Conservation (phyloP, 805 yeast genomes). For the Phaffomyces opuntiae region DNA sequence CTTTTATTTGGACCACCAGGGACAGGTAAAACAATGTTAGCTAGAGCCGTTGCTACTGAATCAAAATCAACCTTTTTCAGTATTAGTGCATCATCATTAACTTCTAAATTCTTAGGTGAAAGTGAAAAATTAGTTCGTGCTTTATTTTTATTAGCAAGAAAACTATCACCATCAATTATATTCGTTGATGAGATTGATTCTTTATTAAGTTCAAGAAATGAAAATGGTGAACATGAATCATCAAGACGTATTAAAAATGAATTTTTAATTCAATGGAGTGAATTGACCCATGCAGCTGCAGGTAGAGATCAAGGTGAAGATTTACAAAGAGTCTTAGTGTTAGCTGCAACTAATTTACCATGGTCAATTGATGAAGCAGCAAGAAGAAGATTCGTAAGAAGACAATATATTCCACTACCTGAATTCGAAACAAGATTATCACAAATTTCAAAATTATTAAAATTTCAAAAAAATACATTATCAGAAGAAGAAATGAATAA, state of each 20-base stretch:
- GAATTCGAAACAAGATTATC: constrained; percentile 73
- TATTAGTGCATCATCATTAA: constrained; percentile 83
- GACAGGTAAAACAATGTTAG: constrained; percentile 97
- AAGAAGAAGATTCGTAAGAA: constrained; percentile 82
- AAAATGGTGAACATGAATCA: constrained; percentile 77
- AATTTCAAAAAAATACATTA: constrained; percentile 62
- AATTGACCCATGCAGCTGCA: constrained; percentile 82
- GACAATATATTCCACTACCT: constrained; percentile 93
- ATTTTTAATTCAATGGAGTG: constrained; percentile 93
- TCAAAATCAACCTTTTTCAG: constrained; percentile 90
- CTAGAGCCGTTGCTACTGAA: constrained; percentile 96
- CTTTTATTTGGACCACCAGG: constrained; percentile 97
- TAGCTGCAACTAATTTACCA: constrained; percentile 94
- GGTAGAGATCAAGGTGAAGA: constrained; percentile 34
- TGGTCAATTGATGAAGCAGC: constrained; percentile 99
- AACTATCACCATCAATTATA: constrained; percentile 86
- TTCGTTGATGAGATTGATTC: constrained; percentile 97
- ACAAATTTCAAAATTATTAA: constrained; percentile 64
- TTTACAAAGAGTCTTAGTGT: constrained; percentile 61
- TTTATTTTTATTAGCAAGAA: constrained; percentile 76
- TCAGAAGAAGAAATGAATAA: constrained; percentile 53
- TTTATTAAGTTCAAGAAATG: constrained; percentile 71
- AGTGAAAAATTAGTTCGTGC: constrained; percentile 91
- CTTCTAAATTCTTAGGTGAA: constrained; percentile 78
- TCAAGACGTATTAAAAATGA: constrained; percentile 90